Base-by-base conservation (phyloP, 2,329 filamentous ascomycete genomes). In the Lachnellula cervina region DNA sequence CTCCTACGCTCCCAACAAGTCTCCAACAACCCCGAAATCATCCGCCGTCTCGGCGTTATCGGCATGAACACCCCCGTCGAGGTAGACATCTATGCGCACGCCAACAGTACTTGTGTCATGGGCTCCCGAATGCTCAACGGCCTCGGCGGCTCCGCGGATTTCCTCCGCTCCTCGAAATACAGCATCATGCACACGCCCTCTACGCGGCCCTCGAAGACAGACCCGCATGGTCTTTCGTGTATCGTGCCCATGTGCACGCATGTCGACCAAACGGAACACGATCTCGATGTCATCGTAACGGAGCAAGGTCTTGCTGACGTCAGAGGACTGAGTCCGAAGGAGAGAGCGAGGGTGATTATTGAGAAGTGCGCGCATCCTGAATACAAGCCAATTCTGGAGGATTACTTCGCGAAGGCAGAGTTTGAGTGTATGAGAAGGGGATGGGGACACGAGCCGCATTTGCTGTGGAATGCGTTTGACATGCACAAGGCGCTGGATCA, bases 31-130 rank as follows among this genome's bases (percentile, higher is more conserved):
- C 90, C 90, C 57, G 90, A 96, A 74, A 91, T 96, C 74, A 96
- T 96, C 76, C 84, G 89, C 54, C 83, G 90, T 25, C 78, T 96
- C 1, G 90, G 90, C 59, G 86, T 91, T 63, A 96, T 96, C 65
- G 90, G 89, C 71, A 96, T 96, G 90, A 96, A 96, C 80, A 96
- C 90, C 0, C 90, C 90, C 21, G 89, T 96, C 47, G 91, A 96
- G 74, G 90, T 96, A 16, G 91, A 96, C 74, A 95, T 96, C 68
- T 96, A 96, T 75, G 91, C 90, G 2, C 90, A 96, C 75, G 91
- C 91, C 66, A 96, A 96, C 82, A 87, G 81, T 59, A 96, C 90
- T 53, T 92, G 88, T 69, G 90, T 96, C 21, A 90, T 94, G 84
- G 90, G 91, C 61, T 87, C 81, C 59, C 86, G 91, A 55, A 94